A percentile compares a stretch with the other conserved stretches of the same genome.
phyloP scores from a whole-genome alignment of 2,329 filamentous ascomycete genomes.

The Pseudogymnoascus sp. region DNA sequence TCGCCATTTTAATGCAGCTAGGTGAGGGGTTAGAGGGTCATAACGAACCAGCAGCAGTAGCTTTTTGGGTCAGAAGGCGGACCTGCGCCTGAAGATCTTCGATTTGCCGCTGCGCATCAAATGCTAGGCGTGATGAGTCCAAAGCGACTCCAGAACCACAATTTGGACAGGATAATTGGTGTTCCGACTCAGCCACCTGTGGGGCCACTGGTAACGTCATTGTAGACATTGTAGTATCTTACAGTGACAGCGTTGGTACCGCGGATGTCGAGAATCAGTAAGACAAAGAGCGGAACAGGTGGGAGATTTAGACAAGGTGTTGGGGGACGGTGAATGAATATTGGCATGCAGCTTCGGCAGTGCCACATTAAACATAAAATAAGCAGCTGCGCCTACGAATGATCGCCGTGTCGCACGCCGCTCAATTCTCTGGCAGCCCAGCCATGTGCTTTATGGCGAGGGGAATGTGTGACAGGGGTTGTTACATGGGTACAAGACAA shows the following conservation, averaged over 20 bases:
- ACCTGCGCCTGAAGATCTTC: conserved; percentile 65
- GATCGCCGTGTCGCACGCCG: conserved; percentile 4
- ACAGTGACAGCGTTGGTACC: not conserved
- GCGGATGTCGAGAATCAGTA: not conserved
- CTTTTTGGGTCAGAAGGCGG: conserved; percentile 61
- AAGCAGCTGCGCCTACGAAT: not conserved
- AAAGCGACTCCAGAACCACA: conserved; percentile 24
- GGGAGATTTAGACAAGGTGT: not conserved
- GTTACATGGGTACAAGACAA: not conserved
- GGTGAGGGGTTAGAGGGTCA: not conserved
- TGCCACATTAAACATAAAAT: conserved; percentile 7
- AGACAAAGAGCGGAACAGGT: not conserved
- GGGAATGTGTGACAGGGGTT: not conserved
- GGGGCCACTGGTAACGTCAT: conserved; percentile 26
- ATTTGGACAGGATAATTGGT: conserved; percentile 24
- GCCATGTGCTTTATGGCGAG: conserved; percentile 1
- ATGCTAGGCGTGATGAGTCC: conserved; percentile 6
- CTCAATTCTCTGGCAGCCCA: conserved; percentile 5
- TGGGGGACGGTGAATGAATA: not conserved
- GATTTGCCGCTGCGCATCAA: conserved; percentile 49
- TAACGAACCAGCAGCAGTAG: conserved; percentile 49
- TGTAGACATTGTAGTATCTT: conserved; percentile 22
- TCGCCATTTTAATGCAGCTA: conserved; percentile 6
- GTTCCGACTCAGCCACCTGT: conserved; percentile 13
- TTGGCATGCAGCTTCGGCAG: not conserved